Evolutionary conservation across 2,329 filamentous ascomycete genomes (phyloP), one percentile per base, ranked within the genome.

Genomic region (Monilinia polystroma): DNA sequence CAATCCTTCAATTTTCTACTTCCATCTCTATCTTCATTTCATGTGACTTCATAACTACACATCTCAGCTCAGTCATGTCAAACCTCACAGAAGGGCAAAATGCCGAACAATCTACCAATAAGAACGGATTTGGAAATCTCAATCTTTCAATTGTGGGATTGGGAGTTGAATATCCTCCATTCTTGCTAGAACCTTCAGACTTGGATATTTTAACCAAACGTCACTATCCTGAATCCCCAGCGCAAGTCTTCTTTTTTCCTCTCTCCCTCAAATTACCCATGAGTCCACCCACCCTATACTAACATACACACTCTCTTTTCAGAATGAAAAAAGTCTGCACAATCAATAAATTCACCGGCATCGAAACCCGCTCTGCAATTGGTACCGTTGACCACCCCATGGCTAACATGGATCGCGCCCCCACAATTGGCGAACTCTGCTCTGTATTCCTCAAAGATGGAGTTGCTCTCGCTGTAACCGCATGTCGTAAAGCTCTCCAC

Each of bases 321-420:
- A 89, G 85, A 45, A 86, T 89, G 83, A 80, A 80, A 68, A 89
- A 89, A 74, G 82, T 89, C 35, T 81, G 87, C 65, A 79, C 81
- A 20, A 88, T 89, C 74, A 90, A 89, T 77, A 80, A 82, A 66
- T 88, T 82, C 72, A 90, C 87, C 1, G 87, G 87, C 68, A 89
- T 89, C 68, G 86, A 88, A 63, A 78, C 80, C 43, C 84, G 87
- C 63, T 87, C 86, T 16, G 87, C 86, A 16, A 82, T 90, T 71
- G 87, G 86, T 67, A 83, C 80, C 3, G 81, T 84, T 14, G 84
- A 87, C 67, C 86, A 89, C 73, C 85, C 85, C 0, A 70, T 87
- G 43, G 86, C 87, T 43, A 90, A 89, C 76, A 79, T 83, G 72
- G 78, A 80, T 41, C 75, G 76, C 20, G 79, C 83, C 0, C 85